Evolutionary conservation across 257 asterid species (phyloP), one percentile per base, ranked within the genome.

Genomic region (Nicotiana tomentosiformis): DNA sequence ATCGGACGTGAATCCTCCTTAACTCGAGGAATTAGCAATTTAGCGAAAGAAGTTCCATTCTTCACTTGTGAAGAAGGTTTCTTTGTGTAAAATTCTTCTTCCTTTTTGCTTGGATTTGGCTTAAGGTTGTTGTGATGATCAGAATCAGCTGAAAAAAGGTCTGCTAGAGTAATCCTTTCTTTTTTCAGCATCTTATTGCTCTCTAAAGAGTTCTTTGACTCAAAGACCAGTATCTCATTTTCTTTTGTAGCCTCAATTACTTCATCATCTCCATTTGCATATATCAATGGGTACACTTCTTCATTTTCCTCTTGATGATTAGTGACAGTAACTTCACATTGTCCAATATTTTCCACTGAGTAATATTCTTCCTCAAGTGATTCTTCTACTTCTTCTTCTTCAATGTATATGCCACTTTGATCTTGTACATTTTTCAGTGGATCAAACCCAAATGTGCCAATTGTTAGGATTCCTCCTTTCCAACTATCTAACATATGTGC

Each of bases 401-500:
- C 67, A 0, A 55, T 35, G 16, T 64, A 76, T 1, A 5, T n/a
- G 15, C 26, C 65, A 32, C 65, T 77, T 20, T 76, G 43, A 10
- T 77, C 83, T 53, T 46, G 43, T 35, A 74, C 80, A 49, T 81
- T 55, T 5, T 51, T 49, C 26, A 84, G 18, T 5, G 87, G 86
- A 66, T 89, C 87, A 81, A 90, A 88, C 3, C 97, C 97, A 16
- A 93, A 89, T 29, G 97, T 93, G 26, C 97, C 97, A 23, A 93
- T 92, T 74, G 90, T 81, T 6, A 93, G 88, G 11, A 93, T 82
- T 61, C 93, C 94, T 20, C 88, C 95, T 43, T 87, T 81, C 93
- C 92, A 91, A 1, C 78, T 84, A 82, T 86, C 88, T 9, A 88
- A 77, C 80, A 86, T 81, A 3, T 86, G 68, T 82, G 64, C 58